phyloP scores from a whole-genome alignment of 1,284 basidiomycete species.

The Volvariella volvacea region DNA sequence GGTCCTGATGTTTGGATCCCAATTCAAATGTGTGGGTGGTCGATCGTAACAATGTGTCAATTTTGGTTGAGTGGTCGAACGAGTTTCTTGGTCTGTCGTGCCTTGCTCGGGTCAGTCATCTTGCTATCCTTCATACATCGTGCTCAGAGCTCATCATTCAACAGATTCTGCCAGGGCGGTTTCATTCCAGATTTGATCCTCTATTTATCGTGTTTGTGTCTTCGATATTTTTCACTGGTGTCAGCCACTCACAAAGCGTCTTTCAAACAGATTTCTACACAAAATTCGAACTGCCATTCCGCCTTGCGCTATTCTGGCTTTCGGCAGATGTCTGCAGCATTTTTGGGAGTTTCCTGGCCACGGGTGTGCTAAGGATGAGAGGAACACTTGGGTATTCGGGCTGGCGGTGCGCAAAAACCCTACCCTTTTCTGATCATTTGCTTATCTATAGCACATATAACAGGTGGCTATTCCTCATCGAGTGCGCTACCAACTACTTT shows the following conservation, averaged over 20 bases:
- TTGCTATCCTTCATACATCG: too few relatives aligned
- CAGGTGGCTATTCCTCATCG: slow-evolving; percentile 40
- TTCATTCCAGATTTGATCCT: slow-evolving; percentile 62
- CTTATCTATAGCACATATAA: neutral
- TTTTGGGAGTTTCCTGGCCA: slow-evolving; percentile 52
- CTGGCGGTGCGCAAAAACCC: slow-evolving; percentile 38
- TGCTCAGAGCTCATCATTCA: too few relatives aligned
- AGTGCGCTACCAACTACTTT: slow-evolving; percentile 22
- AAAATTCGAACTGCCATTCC: slow-evolving; percentile 54
- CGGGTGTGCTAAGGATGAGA: slow-evolving; percentile 55
- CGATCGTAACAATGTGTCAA: slow-evolving; percentile 51
- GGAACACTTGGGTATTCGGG: slow-evolving; percentile 50
- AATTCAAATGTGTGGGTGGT: slow-evolving; percentile 47
- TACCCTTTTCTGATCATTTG: neutral
- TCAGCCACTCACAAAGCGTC: neutral
- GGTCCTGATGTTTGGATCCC: slow-evolving; percentile 74
- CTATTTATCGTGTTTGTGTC: slow-evolving; percentile 39
- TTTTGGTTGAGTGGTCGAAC: slow-evolving; percentile 52
- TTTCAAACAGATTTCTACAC: slow-evolving; percentile 54
- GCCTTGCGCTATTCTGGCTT: slow-evolving; percentile 67
- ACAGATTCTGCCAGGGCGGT: slow-evolving; percentile 36
- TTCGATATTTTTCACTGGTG: neutral
- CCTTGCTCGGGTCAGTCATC: slow-evolving; percentile 21
- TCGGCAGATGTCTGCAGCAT: slow-evolving; percentile 51
- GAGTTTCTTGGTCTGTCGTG: slow-evolving; percentile 46